Base-by-base conservation (phyloP, 768 basidiomycete species). In the Crepidotus variabilis region DNA sequence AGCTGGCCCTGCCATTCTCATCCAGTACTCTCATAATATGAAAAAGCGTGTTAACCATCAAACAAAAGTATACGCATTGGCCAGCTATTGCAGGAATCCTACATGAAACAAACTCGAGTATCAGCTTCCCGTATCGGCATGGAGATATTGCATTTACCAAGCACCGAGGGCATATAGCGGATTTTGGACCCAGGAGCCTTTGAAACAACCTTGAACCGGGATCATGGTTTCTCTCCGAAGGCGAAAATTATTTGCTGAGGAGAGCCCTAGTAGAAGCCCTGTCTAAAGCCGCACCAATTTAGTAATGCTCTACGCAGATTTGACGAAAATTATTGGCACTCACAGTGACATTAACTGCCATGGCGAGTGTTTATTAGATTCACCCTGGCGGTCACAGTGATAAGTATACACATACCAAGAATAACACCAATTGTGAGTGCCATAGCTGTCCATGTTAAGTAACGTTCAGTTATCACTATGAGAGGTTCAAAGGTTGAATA, bases 41-140 rank as follows among this genome's bases (percentile, higher is more conserved):
- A 8, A 60, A 35, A 11, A 65, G 45, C 0, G 62, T 61, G 47
- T 53, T 58, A 48, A 65, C 45, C 54, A 65, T 62, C 14, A 65
- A 54, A 57, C 53, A 13, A 32, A 65, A 54, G 48, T 65, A 65
- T 1, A 57, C 54, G 6, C 50, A 52, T 45, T 63, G 61, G 1
- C 57, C 54, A 1, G 58, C 33, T 16, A 63, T 57, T 7, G 64
- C 61, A 6, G 64, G 64, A 6, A 63, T 57, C 64, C 64, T 65
- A 23, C 10, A 45, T 28, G 8, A 8, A 28, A 28, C 8, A n/a
- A n/a, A 16, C 21, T 23, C 22, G 3, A 50, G 47, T 5, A 21
- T 43, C 14, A 36, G 21, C 39, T 39, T 10, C 32, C 18, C 24
- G 34, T 28, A 14, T 35, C 1, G 43, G 23, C 24, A 58, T 21